Evolutionary conservation across 805 yeast species (phyloP).

Genomic region (Ogataea saltuana): DNA sequence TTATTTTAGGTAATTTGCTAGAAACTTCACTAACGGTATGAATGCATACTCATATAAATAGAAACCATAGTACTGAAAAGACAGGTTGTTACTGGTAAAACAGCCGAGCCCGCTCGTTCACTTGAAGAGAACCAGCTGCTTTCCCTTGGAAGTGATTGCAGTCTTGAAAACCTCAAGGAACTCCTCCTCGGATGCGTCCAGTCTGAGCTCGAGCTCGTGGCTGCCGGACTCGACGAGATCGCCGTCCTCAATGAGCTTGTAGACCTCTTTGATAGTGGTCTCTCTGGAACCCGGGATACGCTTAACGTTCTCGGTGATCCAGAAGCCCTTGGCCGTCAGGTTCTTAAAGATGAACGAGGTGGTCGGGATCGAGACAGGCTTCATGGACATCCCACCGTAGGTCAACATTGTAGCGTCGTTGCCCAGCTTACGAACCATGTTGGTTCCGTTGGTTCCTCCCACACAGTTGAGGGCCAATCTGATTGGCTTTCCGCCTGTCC

Average conservation of each 20-base stretch:
- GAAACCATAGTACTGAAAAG: neutral
- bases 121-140: constrained; percentile 40
- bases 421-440: constrained; percentile 79
- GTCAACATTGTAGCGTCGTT: constrained; percentile 78
- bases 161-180: constrained; percentile 42
- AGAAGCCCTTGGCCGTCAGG: constrained; percentile 82
- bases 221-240: constrained; percentile 50
- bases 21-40: no score
- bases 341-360: constrained; percentile 88
- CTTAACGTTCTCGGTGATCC: constrained; percentile 77
- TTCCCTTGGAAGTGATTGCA: constrained; percentile 47
- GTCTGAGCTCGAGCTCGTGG: constrained; percentile 40
- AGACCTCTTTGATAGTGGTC: constrained; percentile 53
- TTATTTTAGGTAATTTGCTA: no score
- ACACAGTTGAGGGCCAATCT: constrained; percentile 88
- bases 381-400: constrained; percentile 97
- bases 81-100: neutral
- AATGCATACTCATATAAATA: no score
- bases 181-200: constrained; percentile 40
- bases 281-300: constrained; percentile 60
- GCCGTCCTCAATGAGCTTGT: constrained; percentile 60
- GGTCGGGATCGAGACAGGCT: constrained; percentile 91
- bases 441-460: constrained; percentile 85
- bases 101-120: constrained; percentile 1
- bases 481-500: constrained; percentile 54